These are phyloP conservation scores for Aspergillus taichungensis DNA, from an alignment of 495 filamentous ascomycete species.

Conservation along the genomic window DNA sequence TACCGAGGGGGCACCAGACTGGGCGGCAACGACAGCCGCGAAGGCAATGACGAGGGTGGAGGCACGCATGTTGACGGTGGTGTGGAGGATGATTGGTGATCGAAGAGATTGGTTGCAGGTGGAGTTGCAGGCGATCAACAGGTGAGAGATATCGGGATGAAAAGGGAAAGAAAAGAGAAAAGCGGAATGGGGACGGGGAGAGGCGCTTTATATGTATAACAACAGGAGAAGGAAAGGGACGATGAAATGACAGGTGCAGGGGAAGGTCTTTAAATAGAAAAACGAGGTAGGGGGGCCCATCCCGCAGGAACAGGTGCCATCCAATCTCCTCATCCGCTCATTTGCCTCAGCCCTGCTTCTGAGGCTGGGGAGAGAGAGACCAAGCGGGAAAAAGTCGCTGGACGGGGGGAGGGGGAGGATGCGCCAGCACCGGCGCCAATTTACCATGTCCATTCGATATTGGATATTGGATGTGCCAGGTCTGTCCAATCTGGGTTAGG, in stretches of 20 bases:
- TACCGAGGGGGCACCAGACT: conserved; percentile 18
- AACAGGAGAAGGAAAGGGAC: conserved; percentile 4
- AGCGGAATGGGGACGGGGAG: conserved; percentile 3
- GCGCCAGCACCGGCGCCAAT: too few relatives aligned
- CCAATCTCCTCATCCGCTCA: too few relatives aligned
- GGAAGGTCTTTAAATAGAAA: conserved; percentile 12
- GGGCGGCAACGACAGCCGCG: conserved; percentile 31
- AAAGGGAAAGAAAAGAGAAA: conserved; percentile 2
- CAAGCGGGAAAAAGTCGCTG: too few relatives aligned
- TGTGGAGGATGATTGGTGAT: not conserved
- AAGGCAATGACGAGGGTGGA: conserved; percentile 32
- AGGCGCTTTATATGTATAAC: conserved; percentile 16
- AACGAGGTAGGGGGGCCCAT: not conserved
- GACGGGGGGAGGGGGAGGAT: too few relatives aligned
- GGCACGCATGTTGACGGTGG: conserved; percentile 29
- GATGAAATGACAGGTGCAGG: conserved; percentile 12
- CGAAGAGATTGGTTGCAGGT: conserved; percentile 1
- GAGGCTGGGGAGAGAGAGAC: too few relatives aligned
- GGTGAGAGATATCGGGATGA: conserved; percentile 4
- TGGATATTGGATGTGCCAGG: too few relatives aligned
- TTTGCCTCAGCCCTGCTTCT: too few relatives aligned
- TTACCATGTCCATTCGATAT: too few relatives aligned
- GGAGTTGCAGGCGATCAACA: not conserved
- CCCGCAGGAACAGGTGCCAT: not conserved
- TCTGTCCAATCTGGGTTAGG: too few relatives aligned